Evolutionary conservation across 2,329 filamentous ascomycete genomes (phyloP), one percentile per base, ranked within the genome.

Genomic region (Phoma herbarum): DNA sequence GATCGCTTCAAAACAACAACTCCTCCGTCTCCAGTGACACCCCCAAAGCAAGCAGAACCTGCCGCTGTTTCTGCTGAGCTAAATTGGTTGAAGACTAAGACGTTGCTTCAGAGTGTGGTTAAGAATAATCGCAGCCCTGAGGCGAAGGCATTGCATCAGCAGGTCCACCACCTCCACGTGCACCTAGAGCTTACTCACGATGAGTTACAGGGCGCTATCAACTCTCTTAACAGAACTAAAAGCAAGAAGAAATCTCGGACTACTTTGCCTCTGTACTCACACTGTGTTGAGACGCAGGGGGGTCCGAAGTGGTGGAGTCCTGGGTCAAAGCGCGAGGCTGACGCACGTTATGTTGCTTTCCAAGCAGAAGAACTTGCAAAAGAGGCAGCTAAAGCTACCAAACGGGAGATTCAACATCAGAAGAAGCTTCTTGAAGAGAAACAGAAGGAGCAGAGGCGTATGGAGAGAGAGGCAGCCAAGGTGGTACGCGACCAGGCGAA

Each of bases 231-330:
- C 11, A n/a, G 3, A 6, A 43, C 25, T 14, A 43, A 26, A 12
- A 43, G 14, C 7, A 10, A 26, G 16, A 26, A 25, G 7, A n/a
- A 14, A 20, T 26, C 25, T 12, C 8, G 12, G 5, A 43, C 16
- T 4, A 12, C 12, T 16, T 10, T 43, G 14, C 41, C 41, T 26
- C 14, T 43, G 18, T 35, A 35, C 31, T 35, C 31, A 35, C 31
- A 14, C 31, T 9, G 7, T 35, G 8, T 35, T 6, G 16, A 35
- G 8, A 10, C 6, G 37, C 37, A 23, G 37, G 37, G n/a, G 37
- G 23, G 42, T 57, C 35, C 56, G 53, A 23, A 28, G 54, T 58
- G 42, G 60, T 52, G 57, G 60, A 18, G 47, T 46, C 26, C 44
- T 61, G 10, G 57, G 52, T 28, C 52, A 18, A 48, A 42, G 22